These are phyloP conservation scores for Brassica incana DNA, from an alignment of 345 rosid species.

Conservation along the genomic window DNA sequence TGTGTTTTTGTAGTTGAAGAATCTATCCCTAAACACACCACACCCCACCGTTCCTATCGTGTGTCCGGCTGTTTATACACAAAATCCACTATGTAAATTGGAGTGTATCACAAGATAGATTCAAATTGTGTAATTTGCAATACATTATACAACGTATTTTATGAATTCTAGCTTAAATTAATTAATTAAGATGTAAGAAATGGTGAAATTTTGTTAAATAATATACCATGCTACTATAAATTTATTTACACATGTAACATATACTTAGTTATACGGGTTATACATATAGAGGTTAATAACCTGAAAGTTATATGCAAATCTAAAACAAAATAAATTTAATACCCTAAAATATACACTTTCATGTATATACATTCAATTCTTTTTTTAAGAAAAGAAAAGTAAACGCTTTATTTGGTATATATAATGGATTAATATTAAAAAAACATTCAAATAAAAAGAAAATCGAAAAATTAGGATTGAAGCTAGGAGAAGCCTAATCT, in stretches of 20 bases:
- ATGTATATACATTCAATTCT: too few relatives aligned
- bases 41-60: conserved; percentile 66
- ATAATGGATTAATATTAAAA: background rate
- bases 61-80: conserved; percentile 52
- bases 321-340: too few relatives aligned
- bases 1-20: conserved; percentile 48
- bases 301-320: background rate
- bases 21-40: conserved; percentile 46
- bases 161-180: background rate
- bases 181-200: conserved; percentile 14
- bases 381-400: too few relatives aligned
- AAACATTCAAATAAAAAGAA: background rate
- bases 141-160: background rate
- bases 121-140: background rate
- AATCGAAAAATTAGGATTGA: background rate
- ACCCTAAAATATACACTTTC: too few relatives aligned
- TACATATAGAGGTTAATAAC: background rate
- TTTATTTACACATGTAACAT: background rate
- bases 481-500: background rate
- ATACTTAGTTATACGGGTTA: too few relatives aligned
- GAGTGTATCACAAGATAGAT: background rate
- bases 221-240: conserved; percentile 7
- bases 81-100: background rate
- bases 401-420: background rate
- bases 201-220: background rate